Percentiles rank a stretch among this genome's conserved stretches.
Evolutionary conservation across 2,329 filamentous ascomycete genomes (phyloP).

Genomic region (Paraconiothyrium sp.): DNA sequence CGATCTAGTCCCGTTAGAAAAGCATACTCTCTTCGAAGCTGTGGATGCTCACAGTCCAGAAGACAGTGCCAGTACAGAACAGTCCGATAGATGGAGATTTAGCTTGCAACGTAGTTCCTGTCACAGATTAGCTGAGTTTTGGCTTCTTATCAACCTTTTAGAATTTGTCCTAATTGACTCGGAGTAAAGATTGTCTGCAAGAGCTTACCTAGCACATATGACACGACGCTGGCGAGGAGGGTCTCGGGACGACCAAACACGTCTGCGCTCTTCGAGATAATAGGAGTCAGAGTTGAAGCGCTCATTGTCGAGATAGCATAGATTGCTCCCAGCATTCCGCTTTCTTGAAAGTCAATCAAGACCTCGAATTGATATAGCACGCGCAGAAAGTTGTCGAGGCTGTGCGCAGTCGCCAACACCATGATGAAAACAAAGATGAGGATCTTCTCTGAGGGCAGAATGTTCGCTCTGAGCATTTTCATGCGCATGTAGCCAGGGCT

Average conservation of each 20-base stretch:
- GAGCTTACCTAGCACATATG: constrained; percentile 1
- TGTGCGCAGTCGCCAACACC: not conserved
- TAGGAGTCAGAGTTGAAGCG: constrained; percentile 2
- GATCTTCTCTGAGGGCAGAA: not conserved
- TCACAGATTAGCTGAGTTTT: not conserved
- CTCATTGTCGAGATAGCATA: not conserved
- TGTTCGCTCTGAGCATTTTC: not conserved
- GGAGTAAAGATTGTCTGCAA: not conserved
- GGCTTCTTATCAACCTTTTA: too few relatives aligned
- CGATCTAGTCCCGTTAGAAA: not conserved
- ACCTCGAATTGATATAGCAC: constrained; percentile 8
- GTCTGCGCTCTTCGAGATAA: constrained; percentile 11
- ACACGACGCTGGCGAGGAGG: not conserved
- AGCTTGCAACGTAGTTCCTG: constrained; percentile 4
- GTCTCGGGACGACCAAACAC: constrained; percentile 4
- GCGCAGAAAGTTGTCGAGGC: constrained; percentile 10
- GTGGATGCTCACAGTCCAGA: constrained; percentile 4
- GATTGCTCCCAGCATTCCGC: not conserved
- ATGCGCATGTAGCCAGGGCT: constrained; percentile 8
- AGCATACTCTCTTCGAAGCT: not conserved
- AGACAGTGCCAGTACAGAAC: not conserved
- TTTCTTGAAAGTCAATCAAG: not conserved
- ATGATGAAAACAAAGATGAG: not conserved
- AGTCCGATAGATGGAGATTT: not conserved
- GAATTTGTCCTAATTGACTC: too few relatives aligned